Conservation (phyloP, 1,139 yeast species). For the Sugiyamaella japonica region DNA sequence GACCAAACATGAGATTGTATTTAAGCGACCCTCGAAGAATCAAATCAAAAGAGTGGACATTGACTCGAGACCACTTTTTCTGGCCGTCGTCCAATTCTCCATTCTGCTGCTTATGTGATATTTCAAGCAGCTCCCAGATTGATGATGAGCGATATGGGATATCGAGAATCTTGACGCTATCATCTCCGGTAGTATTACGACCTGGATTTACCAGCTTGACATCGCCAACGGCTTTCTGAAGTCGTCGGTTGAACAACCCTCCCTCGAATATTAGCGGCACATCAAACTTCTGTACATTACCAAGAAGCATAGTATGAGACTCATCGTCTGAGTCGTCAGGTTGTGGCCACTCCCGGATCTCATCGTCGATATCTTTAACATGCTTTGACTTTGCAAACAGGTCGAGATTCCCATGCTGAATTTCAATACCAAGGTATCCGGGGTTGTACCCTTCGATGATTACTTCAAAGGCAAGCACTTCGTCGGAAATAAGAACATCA, state of each 20-base stretch:
- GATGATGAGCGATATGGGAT: constrained; percentile 3
- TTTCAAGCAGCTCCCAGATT: constrained; percentile 6
- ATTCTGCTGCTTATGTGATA: constrained; percentile 9
- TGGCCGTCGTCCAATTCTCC: constrained; percentile 40
- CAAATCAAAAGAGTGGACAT: constrained; percentile 81
- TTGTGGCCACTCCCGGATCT: not conserved
- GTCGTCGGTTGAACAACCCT: constrained; percentile 67
- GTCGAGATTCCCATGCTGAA: constrained; percentile 73
- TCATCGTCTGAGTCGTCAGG: constrained; percentile 19
- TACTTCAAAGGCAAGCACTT: constrained; percentile 79
- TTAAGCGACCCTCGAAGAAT: constrained; percentile 79
- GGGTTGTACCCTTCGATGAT: constrained; percentile 83
- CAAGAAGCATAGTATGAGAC: constrained; percentile 68
- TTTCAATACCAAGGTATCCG: constrained; percentile 67
- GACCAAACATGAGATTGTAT: constrained; percentile 66
- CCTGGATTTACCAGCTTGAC: constrained; percentile 78
- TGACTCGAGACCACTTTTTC: constrained; percentile 72
- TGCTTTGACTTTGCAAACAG: constrained; percentile 81
- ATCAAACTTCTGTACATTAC: constrained; percentile 65
- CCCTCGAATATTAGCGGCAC: constrained; percentile 76
- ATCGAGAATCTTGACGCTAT: constrained; percentile 23
- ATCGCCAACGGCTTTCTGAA: constrained; percentile 59
- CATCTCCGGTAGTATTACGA: constrained; percentile 52
- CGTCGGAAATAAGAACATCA: constrained; percentile 77
- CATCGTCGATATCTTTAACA: constrained; percentile 34